Conservation (phyloP, 257 asterid species). For the Anisodus tanguticus region DNA sequence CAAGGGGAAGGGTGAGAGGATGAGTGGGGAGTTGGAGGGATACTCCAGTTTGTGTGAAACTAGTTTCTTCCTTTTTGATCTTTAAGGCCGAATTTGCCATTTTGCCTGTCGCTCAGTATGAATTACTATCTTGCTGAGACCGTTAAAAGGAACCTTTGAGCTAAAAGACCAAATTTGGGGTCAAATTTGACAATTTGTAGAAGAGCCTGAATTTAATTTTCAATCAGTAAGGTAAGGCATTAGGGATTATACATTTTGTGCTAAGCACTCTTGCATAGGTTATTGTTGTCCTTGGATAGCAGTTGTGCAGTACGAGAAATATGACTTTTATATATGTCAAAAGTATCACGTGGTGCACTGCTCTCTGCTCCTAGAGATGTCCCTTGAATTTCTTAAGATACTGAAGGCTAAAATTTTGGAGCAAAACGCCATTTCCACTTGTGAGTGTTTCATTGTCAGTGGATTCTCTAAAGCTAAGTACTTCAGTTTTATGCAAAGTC, state of each 20-base stretch:
- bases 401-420: neutral
- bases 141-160: neutral
- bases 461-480: neutral
- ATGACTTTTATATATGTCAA: neutral
- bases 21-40: neutral
- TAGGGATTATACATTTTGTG: neutral
- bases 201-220: neutral
- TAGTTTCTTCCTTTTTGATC: neutral
- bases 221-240: neutral
- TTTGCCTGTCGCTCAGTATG: neutral
- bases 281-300: neutral
- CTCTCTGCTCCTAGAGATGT: neutral
- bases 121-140: neutral
- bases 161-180: neutral
- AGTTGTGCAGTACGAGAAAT: neutral
- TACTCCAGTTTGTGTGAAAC: neutral
- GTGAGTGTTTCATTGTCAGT: neutral
- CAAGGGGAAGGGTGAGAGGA: neutral
- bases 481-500: neutral
- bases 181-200: neutral
- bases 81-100: neutral
- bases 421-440: neutral
- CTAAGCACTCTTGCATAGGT: neutral
- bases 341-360: neutral
- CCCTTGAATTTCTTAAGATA: neutral